Base-by-base conservation (phyloP, 495 filamentous ascomycete genomes). In the Lepidopterella palustris region DNA sequence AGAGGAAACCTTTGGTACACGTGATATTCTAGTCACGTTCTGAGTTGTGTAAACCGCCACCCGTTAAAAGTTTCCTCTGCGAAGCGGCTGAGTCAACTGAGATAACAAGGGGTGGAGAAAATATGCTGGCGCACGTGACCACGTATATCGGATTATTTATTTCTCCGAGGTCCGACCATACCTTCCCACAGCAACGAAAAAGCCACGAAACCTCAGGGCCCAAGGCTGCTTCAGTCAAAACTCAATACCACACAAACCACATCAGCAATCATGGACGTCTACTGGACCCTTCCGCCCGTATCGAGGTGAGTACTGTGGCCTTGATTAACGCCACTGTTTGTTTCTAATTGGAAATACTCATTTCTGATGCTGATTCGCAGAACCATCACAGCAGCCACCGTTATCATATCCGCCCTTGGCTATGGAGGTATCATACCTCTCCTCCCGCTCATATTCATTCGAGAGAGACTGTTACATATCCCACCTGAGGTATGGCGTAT, bases 401-500 rank as follows among this genome's bases (percentile, higher is more conserved):
- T 89, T 60, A 63, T 80, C 32, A 74, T 82, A 54, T 90, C 88
- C 29, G 70, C 84, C 21, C 72, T 81, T 18, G 76, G 84, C 42
- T 77, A 86, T 66, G 78, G 83, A n/a, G 74, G 82, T 24, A 59
- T 88, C n/a, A 40, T 92, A 21, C 70, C 72, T 40, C 63, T 57
- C n/a, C 69, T 66, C 47, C 76, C 77, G 64, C 71, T 91, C 53
- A 57, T 85, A 47, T 95, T 87, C 71, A 63, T 78, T 50, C 74
- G 75, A 50, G 67, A 75, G 55, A 67, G 70, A 57, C 67, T 92
- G 15, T 80, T 53, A 26, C 42, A 77, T 59, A 68, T 88, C 48
- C 80, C 83, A 27, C 90, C 90, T 50, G 74, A 89, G 59, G 45
- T 87, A 67, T 90, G 85, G 84, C 78, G 86, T 29, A 66, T 90